Percentiles rank a stretch among this genome's conserved stretches.
Conservation (phyloP, 192 early-diverging fungal genomes). For the Coemansia sp. region DNA sequence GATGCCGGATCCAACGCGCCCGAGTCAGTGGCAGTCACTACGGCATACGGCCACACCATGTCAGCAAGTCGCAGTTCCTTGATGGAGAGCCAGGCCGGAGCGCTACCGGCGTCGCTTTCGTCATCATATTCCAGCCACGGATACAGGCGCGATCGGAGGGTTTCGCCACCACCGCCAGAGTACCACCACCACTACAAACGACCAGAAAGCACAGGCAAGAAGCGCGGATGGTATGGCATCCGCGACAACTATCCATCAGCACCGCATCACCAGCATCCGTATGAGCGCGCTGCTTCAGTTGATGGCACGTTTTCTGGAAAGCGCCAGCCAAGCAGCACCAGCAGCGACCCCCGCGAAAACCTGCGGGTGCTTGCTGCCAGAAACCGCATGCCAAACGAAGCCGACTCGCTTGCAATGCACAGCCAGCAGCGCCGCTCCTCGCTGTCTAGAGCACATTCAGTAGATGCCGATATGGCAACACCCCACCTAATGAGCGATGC, state of each 20-base stretch:
- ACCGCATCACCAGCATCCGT: neutral
- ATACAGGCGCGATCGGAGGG: neutral
- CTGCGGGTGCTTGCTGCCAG: conserved; percentile 5
- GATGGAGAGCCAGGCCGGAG: neutral
- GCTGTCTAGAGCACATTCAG: too few relatives aligned
- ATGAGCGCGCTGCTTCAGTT: neutral
- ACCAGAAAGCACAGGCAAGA: too few relatives aligned
- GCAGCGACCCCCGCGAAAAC: conserved; percentile 1
- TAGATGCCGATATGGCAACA: too few relatives aligned
- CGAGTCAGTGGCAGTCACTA: neutral
- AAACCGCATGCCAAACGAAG: neutral
- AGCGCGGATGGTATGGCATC: too few relatives aligned
- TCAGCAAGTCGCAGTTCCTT: conserved; percentile 12
- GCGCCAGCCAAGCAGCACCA: neutral
- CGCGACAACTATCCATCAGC: neutral
- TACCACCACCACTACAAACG: neutral
- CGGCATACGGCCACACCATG: conserved; percentile 4
- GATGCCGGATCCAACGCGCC: neutral
- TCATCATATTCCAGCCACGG: neutral
- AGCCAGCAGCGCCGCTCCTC: neutral
- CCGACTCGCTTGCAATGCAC: neutral
- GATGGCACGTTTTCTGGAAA: neutral
- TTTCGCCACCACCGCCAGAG: conserved; percentile 1
- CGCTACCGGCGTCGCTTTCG: conserved; percentile 1
- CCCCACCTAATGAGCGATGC: too few relatives aligned